Evolutionary conservation across 2,329 filamentous ascomycete species (phyloP).

Genomic region (Sclerotinia spermophila): DNA sequence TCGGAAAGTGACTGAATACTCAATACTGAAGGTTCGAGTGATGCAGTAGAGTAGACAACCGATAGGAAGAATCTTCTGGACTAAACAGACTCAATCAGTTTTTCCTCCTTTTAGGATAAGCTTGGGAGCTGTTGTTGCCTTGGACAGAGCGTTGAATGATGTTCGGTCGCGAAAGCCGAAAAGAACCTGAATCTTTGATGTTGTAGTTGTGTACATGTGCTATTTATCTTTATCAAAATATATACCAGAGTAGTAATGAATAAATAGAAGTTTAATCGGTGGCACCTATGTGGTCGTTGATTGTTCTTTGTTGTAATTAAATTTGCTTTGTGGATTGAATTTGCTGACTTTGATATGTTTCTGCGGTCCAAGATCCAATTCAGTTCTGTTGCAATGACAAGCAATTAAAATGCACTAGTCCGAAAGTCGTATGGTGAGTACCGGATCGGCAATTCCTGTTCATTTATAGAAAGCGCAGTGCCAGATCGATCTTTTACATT

Average conservation of each 20-base stretch:
- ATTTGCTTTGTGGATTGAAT: constrained; percentile 14
- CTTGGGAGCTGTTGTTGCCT: background rate
- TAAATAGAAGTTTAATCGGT: background rate
- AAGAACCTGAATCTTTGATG: background rate
- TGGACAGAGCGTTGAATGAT: background rate
- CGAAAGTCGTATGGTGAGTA: background rate
- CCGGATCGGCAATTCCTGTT: background rate
- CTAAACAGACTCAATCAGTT: background rate
- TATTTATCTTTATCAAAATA: background rate
- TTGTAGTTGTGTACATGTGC: background rate
- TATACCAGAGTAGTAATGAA: background rate
- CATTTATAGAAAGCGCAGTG: background rate
- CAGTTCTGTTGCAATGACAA: background rate
- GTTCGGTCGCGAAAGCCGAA: background rate
- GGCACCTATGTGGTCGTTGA: background rate
- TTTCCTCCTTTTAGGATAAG: too few species aligned
- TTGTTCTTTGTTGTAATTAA: constrained; percentile 1
- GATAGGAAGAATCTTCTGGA: background rate
- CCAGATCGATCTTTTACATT: background rate
- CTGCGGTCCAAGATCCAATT: background rate
- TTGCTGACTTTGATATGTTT: constrained; percentile 8
- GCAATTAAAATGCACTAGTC: background rate
- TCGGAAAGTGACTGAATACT: background rate
- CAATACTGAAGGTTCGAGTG: background rate
- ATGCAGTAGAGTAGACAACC: background rate